Evolutionary conservation across 345 rosid species (phyloP).

Genomic region (Pistacia vera): DNA sequence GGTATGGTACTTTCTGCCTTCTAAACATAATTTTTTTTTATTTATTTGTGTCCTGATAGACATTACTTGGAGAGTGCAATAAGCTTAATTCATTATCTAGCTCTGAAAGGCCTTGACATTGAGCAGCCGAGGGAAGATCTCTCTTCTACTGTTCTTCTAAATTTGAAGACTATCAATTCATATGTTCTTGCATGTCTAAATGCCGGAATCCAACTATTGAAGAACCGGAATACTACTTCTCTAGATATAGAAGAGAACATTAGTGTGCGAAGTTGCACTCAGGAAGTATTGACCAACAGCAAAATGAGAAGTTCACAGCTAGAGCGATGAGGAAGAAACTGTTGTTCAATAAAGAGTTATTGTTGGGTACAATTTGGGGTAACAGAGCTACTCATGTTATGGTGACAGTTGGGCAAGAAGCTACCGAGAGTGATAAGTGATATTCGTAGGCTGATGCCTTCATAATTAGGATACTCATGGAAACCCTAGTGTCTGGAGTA

Average conservation of each 20-base stretch:
- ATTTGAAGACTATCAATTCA: constrained; percentile 49
- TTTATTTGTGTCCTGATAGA: constrained; percentile 36
- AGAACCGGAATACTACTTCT: constrained; percentile 29
- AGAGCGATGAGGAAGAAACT: constrained; percentile 35
- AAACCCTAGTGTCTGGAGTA: constrained; percentile 55
- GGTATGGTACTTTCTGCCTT: constrained; percentile 1
- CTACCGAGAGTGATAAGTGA: constrained; percentile 47
- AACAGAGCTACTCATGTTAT: constrained; percentile 53
- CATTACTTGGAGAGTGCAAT: constrained; percentile 51
- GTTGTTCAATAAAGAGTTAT: constrained; percentile 42
- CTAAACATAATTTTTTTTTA: constrained; percentile 5
- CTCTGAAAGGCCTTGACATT: constrained; percentile 50
- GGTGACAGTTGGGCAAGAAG: constrained; percentile 74
- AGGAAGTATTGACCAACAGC: constrained; percentile 23
- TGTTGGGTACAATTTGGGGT: constrained; percentile 48
- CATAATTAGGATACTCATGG: constrained; percentile 66
- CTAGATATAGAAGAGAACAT: constrained; percentile 15
- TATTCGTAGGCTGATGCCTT: constrained; percentile 58
- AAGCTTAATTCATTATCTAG: constrained; percentile 64
- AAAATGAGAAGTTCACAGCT: constrained; percentile 19
- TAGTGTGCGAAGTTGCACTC: constrained; percentile 20
- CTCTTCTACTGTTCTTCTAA: constrained; percentile 43
- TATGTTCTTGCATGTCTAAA: constrained; percentile 50
- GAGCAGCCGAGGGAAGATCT: constrained; percentile 50
- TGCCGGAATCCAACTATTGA: constrained; percentile 43